Conservation (phyloP, 768 basidiomycete species). For the Termitomyces sp. region DNA sequence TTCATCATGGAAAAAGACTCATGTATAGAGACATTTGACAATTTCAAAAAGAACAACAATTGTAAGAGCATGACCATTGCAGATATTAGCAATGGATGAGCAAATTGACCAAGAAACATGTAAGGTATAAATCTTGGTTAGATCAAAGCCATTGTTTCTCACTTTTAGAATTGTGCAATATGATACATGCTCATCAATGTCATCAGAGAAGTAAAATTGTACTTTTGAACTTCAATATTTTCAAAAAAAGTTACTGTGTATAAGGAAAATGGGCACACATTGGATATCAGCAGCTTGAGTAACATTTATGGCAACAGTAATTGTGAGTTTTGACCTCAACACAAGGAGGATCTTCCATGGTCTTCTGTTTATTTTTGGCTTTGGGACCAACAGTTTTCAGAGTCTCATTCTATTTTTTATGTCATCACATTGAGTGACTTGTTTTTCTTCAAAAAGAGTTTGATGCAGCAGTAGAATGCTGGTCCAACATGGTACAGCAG, state of each 20-base stretch:
- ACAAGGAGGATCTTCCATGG: background rate
- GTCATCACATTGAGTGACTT: background rate
- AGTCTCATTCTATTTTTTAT: background rate
- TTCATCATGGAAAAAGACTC: background rate
- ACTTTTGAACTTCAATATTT: background rate
- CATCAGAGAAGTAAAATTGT: background rate
- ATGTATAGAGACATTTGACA: background rate
- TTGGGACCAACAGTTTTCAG: background rate
- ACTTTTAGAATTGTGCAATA: conserved; percentile 6
- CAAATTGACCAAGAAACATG: background rate
- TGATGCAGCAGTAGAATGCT: background rate
- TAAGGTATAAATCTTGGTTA: conserved; percentile 1
- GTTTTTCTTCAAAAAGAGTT: too few relatives aligned
- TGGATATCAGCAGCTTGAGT: background rate
- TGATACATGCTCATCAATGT: background rate
- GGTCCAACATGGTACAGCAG: background rate
- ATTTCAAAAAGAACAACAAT: conserved; percentile 1
- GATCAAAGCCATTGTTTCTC: conserved; percentile 3
- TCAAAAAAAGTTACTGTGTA: background rate
- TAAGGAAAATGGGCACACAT: background rate
- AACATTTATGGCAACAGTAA: too few relatives aligned
- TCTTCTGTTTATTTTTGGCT: background rate
- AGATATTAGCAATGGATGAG: background rate
- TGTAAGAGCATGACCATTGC: background rate
- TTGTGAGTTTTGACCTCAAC: conserved; percentile 4